phyloP scores from a whole-genome alignment of 192 early-diverging fungal genomes.

The Backusella tarrabulga region DNA sequence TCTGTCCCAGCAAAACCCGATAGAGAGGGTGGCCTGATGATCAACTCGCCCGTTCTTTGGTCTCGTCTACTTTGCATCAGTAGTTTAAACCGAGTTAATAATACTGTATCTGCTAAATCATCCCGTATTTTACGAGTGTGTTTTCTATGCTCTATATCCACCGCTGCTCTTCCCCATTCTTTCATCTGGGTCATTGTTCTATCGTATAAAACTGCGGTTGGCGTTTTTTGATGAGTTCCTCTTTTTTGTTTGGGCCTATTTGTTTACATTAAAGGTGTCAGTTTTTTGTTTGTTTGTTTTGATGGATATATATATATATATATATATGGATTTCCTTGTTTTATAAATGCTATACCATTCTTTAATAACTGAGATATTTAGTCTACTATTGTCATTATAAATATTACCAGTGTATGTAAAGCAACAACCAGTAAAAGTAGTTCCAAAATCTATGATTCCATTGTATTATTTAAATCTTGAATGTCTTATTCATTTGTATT shows the following conservation, averaged over 20 bases:
- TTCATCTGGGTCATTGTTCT: neutral
- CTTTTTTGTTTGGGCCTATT: neutral
- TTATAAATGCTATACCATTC: neutral
- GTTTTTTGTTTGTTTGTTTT: neutral
- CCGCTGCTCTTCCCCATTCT: neutral
- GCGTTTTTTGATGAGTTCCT: neutral
- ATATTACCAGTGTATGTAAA: neutral
- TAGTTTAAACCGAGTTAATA: neutral
- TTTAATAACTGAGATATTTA: neutral
- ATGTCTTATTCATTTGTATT: neutral
- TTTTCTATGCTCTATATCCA: neutral
- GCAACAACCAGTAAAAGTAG: neutral
- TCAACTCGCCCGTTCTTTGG: neutral
- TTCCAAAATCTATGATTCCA: neutral
- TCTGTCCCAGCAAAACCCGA: neutral
- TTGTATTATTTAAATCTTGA: neutral
- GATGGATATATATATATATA: neutral
- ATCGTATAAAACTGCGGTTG: neutral
- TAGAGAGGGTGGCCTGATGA: neutral
- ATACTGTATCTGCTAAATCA: neutral
- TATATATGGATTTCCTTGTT: neutral
- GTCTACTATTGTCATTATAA: neutral
- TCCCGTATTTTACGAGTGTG: neutral
- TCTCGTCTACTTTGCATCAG: conserved; percentile 1
- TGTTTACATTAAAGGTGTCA: neutral